Conservation (phyloP, 2,329 filamentous ascomycete species). For the Colletotrichum shisoi region DNA sequence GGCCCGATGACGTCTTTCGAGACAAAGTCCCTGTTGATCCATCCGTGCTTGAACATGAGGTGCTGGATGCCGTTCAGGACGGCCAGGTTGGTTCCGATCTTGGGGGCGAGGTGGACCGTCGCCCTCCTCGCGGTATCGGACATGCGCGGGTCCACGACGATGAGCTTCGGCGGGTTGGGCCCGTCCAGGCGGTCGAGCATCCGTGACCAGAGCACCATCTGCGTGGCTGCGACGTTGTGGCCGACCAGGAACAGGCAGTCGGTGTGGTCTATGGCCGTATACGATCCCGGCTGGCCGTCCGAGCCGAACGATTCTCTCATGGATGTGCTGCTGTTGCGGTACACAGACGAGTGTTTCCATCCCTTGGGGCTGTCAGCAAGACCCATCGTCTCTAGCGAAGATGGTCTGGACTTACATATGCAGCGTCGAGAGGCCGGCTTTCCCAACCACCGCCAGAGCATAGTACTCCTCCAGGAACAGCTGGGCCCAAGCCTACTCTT, state of each 20-base stretch:
- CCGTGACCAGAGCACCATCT: conserved; percentile 50
- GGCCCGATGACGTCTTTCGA: conserved; percentile 45
- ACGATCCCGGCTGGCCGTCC: conserved; percentile 51
- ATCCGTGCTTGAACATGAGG: conserved; percentile 49
- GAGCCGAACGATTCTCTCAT: conserved; percentile 51
- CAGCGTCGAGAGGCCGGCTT: conserved; percentile 48
- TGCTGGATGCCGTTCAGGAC: conserved; percentile 51
- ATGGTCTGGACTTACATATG: background rate
- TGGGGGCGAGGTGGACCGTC: conserved; percentile 48
- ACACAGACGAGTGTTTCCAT: conserved; percentile 52
- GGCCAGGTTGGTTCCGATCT: conserved; percentile 50
- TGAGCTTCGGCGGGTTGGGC: conserved; percentile 48
- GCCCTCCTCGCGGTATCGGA: conserved; percentile 48
- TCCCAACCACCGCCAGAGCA: conserved; percentile 50
- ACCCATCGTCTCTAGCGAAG: no score
- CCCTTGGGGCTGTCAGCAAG: conserved; percentile 41
- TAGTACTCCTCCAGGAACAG: conserved; percentile 52
- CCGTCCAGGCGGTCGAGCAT: conserved; percentile 49
- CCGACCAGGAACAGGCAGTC: conserved; percentile 50
- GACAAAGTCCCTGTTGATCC: conserved; percentile 47
- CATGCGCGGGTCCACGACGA: conserved; percentile 49
- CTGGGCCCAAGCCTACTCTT: conserved; percentile 49
- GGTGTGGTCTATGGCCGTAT: conserved; percentile 49
- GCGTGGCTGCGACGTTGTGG: conserved; percentile 49
- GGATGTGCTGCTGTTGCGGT: conserved; percentile 51